Percentiles rank a stretch among this genome's conserved stretches.
Conservation (phyloP, 2,329 filamentous ascomycete genomes). For the Aspergillus cejpii region DNA sequence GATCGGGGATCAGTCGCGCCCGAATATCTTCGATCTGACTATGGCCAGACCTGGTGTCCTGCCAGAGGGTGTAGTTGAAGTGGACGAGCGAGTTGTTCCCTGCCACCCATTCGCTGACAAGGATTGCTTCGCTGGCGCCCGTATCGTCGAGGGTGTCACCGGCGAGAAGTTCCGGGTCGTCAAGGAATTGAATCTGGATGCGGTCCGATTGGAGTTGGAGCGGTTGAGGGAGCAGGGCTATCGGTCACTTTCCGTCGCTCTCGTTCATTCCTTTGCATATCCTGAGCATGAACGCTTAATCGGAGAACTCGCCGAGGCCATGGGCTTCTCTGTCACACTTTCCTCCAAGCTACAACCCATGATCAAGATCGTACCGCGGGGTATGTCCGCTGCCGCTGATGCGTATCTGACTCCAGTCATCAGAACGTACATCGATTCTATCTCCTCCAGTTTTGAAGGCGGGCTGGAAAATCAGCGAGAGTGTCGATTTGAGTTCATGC, state of each 20-base stretch:
- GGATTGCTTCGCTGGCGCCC: slow-evolving; percentile 62
- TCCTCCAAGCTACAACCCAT: slow-evolving; percentile 76
- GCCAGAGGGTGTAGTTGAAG: slow-evolving; percentile 74
- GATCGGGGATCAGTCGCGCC: slow-evolving; percentile 85
- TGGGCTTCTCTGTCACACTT: slow-evolving; percentile 74
- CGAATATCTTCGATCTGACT: slow-evolving; percentile 82
- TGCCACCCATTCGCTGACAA: slow-evolving; percentile 59
- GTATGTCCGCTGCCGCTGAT: slow-evolving; percentile 70
- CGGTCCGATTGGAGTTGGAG: slow-evolving; percentile 54
- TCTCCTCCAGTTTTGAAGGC: slow-evolving; percentile 61
- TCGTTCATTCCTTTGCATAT: slow-evolving; percentile 88
- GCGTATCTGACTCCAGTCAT: slow-evolving; percentile 75
- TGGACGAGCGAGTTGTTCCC: slow-evolving; percentile 80
- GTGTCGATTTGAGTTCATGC: slow-evolving; percentile 92
- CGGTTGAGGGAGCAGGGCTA: slow-evolving; percentile 63
- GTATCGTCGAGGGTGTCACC: slow-evolving; percentile 49
- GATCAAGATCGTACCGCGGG: slow-evolving; percentile 75
- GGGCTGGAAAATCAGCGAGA: slow-evolving; percentile 68
- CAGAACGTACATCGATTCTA: slow-evolving; percentile 60
- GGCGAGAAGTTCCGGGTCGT: slow-evolving; percentile 64
- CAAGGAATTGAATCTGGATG: slow-evolving; percentile 51
- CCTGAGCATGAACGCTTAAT: slow-evolving; percentile 75
- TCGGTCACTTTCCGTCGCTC: slow-evolving; percentile 72
- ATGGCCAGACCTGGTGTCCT: slow-evolving; percentile 80
- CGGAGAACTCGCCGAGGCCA: slow-evolving; percentile 67